Conservation (phyloP, 768 basidiomycete genomes). For the Boletus huronensis region DNA sequence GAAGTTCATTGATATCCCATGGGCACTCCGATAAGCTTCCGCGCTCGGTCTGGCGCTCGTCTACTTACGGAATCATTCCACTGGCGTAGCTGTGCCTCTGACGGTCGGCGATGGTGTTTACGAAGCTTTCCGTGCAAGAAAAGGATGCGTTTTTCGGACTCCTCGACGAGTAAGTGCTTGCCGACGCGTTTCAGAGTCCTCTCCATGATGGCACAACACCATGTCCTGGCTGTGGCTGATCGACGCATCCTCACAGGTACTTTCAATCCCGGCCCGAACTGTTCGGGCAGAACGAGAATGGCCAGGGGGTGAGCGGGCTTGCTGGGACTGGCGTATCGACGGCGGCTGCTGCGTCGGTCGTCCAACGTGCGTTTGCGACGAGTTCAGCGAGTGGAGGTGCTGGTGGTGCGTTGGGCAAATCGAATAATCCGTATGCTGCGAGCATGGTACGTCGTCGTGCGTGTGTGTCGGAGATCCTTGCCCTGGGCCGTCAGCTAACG, state of each 20-base stretch:
- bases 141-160: slow-evolving; percentile 81
- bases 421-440: slow-evolving; percentile 34
- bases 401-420: slow-evolving; percentile 11
- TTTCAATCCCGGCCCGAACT: slow-evolving; percentile 71
- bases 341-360: slow-evolving; percentile 38
- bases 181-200: background rate
- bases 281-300: slow-evolving; percentile 33
- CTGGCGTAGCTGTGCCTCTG: background rate
- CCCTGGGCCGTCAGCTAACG: background rate
- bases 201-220: background rate
- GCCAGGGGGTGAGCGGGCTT: slow-evolving; percentile 17
- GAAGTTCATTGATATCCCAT: slow-evolving; percentile 8
- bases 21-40: background rate
- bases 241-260: slow-evolving; percentile 45
- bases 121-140: slow-evolving; percentile 61
- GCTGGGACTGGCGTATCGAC: slow-evolving; percentile 19
- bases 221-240: background rate
- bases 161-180: slow-evolving; percentile 62
- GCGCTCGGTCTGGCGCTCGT: background rate
- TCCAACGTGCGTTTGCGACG: slow-evolving; percentile 41
- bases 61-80: background rate
- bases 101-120: slow-evolving; percentile 58
- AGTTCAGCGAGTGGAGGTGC: background rate
- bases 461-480: background rate
- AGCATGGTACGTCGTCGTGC: slow-evolving; percentile 29